Conservation (phyloP, 768 basidiomycete genomes). For the Mycena floridula region DNA sequence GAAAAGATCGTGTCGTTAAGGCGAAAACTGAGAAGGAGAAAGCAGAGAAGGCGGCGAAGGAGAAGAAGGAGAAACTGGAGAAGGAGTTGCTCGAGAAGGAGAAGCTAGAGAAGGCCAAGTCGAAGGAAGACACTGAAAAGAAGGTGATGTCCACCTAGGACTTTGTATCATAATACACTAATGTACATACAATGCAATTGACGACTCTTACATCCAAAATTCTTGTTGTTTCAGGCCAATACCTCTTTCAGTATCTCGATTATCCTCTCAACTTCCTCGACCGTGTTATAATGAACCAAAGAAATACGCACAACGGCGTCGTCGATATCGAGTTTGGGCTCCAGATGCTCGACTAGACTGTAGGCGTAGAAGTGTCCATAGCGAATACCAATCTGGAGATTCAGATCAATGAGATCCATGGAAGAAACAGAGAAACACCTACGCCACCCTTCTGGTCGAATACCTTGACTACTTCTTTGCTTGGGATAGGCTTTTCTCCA, state of each 20-base stretch:
- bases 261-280: conserved; percentile 60
- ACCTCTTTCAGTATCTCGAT: conserved; percentile 49
- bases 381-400: conserved; percentile 62
- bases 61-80: neutral
- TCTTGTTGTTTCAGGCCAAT: conserved; percentile 26
- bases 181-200: no score
- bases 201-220: no score
- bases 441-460: conserved; percentile 65
- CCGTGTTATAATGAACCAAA: conserved; percentile 75
- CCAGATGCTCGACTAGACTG: conserved; percentile 45
- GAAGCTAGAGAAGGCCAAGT: neutral
- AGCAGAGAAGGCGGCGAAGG: neutral
- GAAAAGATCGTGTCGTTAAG: neutral
- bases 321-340: conserved; percentile 49
- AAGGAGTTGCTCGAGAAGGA: neutral
- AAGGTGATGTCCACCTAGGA: no score
- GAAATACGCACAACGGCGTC: conserved; percentile 74
- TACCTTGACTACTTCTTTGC: conserved; percentile 53
- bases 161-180: no score
- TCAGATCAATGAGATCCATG: neutral
- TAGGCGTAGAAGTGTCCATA: conserved; percentile 79
- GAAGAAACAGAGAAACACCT: conserved; percentile 18
- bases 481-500: conserved; percentile 48
- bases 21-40: neutral
- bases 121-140: neutral